These are phyloP conservation scores for Candida vaughaniae DNA, from an alignment of 805 yeast species.

Conservation along the genomic window DNA sequence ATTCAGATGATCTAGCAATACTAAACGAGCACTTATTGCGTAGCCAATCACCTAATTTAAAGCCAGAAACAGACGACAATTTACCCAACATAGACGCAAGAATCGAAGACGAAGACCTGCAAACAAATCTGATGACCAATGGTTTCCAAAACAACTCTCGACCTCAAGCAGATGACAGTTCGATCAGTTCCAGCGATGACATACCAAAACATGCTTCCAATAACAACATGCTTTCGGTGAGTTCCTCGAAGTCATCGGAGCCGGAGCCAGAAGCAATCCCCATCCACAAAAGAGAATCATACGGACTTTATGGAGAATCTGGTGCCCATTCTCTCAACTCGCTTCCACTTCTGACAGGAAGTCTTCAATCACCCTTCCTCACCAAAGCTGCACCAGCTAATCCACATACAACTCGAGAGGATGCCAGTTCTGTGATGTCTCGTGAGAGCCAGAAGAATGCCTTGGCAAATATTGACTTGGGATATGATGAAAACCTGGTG, in stretches of 20 bases:
- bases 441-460: constrained; percentile 20
- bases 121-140: too few relatives aligned
- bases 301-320: neutral
- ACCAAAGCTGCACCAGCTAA: constrained; percentile 48
- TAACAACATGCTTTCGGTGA: too few relatives aligned
- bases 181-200: constrained; percentile 1
- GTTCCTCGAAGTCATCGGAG: too few relatives aligned
- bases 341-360: constrained; percentile 11
- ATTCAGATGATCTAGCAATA: constrained; percentile 5
- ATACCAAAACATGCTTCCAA: neutral
- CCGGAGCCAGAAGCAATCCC: neutral
- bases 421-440: constrained; percentile 41
- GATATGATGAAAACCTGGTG: constrained; percentile 3
- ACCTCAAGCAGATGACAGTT: neutral
- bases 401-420: constrained; percentile 52
- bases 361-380: constrained; percentile 33
- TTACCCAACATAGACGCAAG: too few relatives aligned
- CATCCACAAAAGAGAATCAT: constrained; percentile 2
- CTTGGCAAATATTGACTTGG: constrained; percentile 9
- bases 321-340: constrained; percentile 13
- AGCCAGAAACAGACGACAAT: too few relatives aligned
- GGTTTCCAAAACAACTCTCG: too few relatives aligned
- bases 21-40: constrained; percentile 6
- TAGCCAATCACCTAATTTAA: neutral
- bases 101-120: too few relatives aligned